Evolutionary conservation across 768 basidiomycete species (phyloP).

Genomic region (Pulveroboletus sp.): DNA sequence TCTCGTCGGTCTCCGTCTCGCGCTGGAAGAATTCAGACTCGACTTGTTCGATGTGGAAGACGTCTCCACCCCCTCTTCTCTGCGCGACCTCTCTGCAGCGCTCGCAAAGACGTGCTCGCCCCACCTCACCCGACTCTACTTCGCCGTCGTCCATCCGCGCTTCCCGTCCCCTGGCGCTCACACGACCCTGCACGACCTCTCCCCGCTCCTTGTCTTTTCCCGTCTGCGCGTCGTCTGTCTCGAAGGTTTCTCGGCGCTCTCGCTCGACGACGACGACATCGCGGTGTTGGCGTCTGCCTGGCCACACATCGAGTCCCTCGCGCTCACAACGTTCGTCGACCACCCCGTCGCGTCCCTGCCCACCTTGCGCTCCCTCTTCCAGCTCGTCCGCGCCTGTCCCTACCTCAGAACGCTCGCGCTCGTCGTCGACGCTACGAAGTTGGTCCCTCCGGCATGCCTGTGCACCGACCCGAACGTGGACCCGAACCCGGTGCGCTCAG

Average conservation of each 20-base stretch:
- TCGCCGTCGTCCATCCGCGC: slow-evolving; percentile 15
- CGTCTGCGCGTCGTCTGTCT: slow-evolving; percentile 13
- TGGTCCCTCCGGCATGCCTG: background rate
- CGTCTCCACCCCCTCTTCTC: background rate
- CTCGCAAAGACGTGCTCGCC: slow-evolving; percentile 11
- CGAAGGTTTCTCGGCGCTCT: slow-evolving; percentile 14
- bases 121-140: slow-evolving; percentile 8
- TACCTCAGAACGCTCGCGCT: slow-evolving; percentile 17
- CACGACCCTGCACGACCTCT: slow-evolving; percentile 7
- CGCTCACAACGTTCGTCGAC: slow-evolving; percentile 15
- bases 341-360: slow-evolving; percentile 16
- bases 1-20: slow-evolving; percentile 6
- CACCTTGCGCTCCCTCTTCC: slow-evolving; percentile 16
- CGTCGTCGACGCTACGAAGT: slow-evolving; percentile 20
- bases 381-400: slow-evolving; percentile 11
- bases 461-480: background rate
- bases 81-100: slow-evolving; percentile 11
- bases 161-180: background rate
- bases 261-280: slow-evolving; percentile 16
- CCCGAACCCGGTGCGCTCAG: too few relatives aligned
- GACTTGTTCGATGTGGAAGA: slow-evolving; percentile 21
- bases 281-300: slow-evolving; percentile 15
- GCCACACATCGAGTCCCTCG: slow-evolving; percentile 21
- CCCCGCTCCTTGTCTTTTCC: slow-evolving; percentile 14
- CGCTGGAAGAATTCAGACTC: slow-evolving; percentile 17